phyloP scores from a whole-genome alignment of 106 monocot genomes.

The Dioscorea alata region DNA sequence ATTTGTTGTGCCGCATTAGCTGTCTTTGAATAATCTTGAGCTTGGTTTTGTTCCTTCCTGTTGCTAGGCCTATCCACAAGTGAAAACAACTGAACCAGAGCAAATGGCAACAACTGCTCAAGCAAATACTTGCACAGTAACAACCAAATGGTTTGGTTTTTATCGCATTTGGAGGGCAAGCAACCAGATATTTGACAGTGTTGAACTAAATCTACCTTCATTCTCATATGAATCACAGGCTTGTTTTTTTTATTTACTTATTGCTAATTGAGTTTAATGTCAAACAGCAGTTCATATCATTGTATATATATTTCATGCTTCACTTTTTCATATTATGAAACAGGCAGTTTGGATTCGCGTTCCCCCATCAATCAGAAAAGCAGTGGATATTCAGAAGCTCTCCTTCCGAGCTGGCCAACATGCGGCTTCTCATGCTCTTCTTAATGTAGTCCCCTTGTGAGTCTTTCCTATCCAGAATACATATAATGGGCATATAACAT shows the following conservation, averaged over 20 bases:
- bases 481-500: no score
- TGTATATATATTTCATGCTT: background rate
- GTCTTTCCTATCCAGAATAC: slow-evolving; percentile 4
- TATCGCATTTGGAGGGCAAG: slow-evolving; percentile 62
- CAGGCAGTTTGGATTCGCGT: slow-evolving; percentile 84
- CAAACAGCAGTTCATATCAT: background rate
- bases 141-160: slow-evolving; percentile 93
- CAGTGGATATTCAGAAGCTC: slow-evolving; percentile 45
- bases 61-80: slow-evolving; percentile 56
- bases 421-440: slow-evolving; percentile 94
- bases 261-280: slow-evolving; percentile 4
- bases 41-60: background rate
- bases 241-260: background rate
- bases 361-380: slow-evolving; percentile 46
- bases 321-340: background rate
- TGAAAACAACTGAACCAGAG: slow-evolving; percentile 16
- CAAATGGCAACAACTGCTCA: slow-evolving; percentile 48
- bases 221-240: slow-evolving; percentile 84
- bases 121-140: slow-evolving; percentile 67
- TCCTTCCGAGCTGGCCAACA: slow-evolving; percentile 75
- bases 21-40: no score
- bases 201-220: slow-evolving; percentile 71
- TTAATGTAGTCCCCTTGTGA: slow-evolving; percentile 87
- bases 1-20: no score
- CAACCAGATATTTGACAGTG: slow-evolving; percentile 68